These are phyloP conservation scores for Wickerhamiella sergipiensis DNA, from an alignment of 805 yeast genomes.

Conservation along the genomic window DNA sequence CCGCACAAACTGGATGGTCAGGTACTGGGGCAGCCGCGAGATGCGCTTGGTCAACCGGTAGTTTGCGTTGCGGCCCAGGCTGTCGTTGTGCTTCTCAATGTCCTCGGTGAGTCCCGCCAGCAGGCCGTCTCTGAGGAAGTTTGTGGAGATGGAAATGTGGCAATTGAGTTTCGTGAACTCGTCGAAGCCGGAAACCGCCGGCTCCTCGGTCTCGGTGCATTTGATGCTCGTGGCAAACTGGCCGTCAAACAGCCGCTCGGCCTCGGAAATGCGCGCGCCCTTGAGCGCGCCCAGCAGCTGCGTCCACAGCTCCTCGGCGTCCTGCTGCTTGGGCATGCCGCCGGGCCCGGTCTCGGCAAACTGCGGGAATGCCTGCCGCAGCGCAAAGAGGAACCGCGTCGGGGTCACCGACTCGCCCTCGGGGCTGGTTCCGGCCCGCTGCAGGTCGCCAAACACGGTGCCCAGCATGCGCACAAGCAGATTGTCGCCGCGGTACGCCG, in stretches of 20 bases:
- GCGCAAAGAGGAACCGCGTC: conserved; percentile 37
- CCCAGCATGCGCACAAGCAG: conserved; percentile 21
- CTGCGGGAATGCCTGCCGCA: conserved; percentile 65
- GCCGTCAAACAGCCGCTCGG: conserved; percentile 46
- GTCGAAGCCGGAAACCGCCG: conserved; percentile 41
- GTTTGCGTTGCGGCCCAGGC: conserved; percentile 54
- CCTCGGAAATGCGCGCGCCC: conserved; percentile 24
- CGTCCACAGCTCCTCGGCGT: conserved; percentile 92
- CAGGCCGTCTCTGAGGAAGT: conserved; percentile 78
- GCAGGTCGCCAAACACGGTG: background rate
- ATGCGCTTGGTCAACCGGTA: conserved; percentile 49
- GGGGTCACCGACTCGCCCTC: conserved; percentile 61
- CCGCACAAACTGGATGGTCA: conserved; percentile 85
- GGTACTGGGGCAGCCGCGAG: conserved; percentile 68
- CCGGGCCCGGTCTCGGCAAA: conserved; percentile 58
- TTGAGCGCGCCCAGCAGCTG: conserved; percentile 47
- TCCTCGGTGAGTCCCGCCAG: conserved; percentile 59
- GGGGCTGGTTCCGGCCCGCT: no score
- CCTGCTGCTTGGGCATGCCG: conserved; percentile 86
- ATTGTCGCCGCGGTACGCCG: conserved; percentile 25
- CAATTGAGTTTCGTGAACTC: conserved; percentile 66
- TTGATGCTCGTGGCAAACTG: conserved; percentile 49
- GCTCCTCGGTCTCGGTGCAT: conserved; percentile 36
- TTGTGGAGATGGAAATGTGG: conserved; percentile 75
- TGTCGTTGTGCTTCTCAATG: conserved; percentile 63